A percentile compares a stretch with the other conserved stretches of the same genome.
Conservation (phyloP, 345 rosid genomes). For the Eutrema heterophyllum region DNA sequence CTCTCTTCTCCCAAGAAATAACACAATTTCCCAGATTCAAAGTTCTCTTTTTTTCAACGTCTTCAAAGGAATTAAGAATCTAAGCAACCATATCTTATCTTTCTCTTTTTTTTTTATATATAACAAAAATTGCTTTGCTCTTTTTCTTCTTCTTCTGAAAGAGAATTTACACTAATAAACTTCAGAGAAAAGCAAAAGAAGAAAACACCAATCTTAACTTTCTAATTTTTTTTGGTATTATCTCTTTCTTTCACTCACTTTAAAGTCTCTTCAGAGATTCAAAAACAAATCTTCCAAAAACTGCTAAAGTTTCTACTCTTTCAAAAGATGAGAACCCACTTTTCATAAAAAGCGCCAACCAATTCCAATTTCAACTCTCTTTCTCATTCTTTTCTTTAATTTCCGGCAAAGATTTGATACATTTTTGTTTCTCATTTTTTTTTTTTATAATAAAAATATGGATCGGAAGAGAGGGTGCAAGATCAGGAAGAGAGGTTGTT, state of each 20-base stretch:
- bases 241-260: constrained; percentile 27
- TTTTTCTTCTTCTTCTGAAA: no score
- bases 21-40: constrained; percentile 33
- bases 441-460: constrained; percentile 27
- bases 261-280: constrained; percentile 13
- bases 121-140: neutral
- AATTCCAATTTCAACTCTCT: neutral
- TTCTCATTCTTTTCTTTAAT: neutral
- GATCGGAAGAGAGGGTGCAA: constrained; percentile 47
- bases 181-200: constrained; percentile 18
- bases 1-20: constrained; percentile 21
- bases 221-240: constrained; percentile 17
- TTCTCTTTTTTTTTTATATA: neutral
- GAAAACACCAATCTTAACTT: constrained; percentile 4
- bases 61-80: constrained; percentile 8
- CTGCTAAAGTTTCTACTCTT: constrained; percentile 8
- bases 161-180: constrained; percentile 1
- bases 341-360: constrained; percentile 3
- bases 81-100: neutral
- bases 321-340: neutral
- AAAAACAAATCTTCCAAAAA: constrained; percentile 23
- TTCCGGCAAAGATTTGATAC: neutral
- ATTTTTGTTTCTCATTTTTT: no score
- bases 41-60: constrained; percentile 19
- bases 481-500: constrained; percentile 86